Conservation (phyloP, 805 yeast genomes). For the Candida morakotiae region DNA sequence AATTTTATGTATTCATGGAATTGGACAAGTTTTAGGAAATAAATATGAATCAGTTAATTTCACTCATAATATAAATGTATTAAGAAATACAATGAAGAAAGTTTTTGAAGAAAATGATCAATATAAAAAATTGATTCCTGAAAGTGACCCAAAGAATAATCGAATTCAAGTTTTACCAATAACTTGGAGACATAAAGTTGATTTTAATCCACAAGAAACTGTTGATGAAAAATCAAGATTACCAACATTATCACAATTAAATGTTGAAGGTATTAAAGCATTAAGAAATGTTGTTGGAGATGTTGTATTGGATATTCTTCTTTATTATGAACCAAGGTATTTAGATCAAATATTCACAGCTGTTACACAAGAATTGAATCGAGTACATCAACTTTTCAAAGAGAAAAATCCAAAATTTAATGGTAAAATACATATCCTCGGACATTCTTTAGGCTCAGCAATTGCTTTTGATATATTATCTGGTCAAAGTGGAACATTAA, state of each 20-base stretch:
- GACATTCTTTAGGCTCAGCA: constrained; percentile 91
- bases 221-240: constrained; percentile 35
- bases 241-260: constrained; percentile 68
- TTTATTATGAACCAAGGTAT: constrained; percentile 72
- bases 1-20: constrained; percentile 89
- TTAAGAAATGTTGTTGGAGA: constrained; percentile 80
- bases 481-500: constrained; percentile 31
- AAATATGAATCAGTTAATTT: constrained; percentile 80
- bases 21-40: constrained; percentile 83
- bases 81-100: constrained; percentile 55
- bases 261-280: constrained; percentile 73
- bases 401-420: constrained; percentile 65
- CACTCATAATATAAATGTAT: constrained; percentile 72
- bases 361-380: constrained; percentile 63
- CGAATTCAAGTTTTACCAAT: constrained; percentile 84
- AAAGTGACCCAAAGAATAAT: constrained; percentile 37
- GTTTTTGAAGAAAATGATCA: constrained; percentile 40
- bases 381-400: constrained; percentile 53
- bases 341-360: constrained; percentile 55
- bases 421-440: constrained; percentile 81
- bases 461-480: constrained; percentile 73
- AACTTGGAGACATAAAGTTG: constrained; percentile 81
- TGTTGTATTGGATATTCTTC: constrained; percentile 76
- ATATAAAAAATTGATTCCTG: constrained; percentile 30
- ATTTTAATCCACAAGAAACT: constrained; percentile 49